Evolutionary conservation across 257 asterid genomes (phyloP).

Genomic region (Apocynum venetum): DNA sequence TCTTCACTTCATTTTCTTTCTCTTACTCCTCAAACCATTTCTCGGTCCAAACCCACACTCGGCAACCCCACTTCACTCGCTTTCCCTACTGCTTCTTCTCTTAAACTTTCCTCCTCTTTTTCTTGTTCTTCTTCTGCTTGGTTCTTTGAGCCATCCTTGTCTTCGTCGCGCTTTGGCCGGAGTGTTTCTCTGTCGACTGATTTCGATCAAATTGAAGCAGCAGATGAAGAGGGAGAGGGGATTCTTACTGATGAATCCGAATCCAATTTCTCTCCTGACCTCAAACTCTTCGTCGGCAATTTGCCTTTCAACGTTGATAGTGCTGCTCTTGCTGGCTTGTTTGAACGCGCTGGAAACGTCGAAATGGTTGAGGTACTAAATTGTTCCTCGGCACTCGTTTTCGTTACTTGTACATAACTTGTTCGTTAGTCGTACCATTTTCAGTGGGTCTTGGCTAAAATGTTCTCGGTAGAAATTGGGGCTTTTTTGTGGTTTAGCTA

Average conservation of each 20-base stretch:
- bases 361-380: slow-evolving; percentile 86
- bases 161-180: slow-evolving; percentile 32
- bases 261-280: slow-evolving; percentile 52
- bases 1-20: slow-evolving; percentile 46
- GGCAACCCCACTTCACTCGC: slow-evolving; percentile 27
- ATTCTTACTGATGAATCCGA: slow-evolving; percentile 31
- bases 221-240: slow-evolving; percentile 33
- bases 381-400: not conserved
- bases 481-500: not conserved
- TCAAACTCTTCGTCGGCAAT: slow-evolving; percentile 79
- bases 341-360: slow-evolving; percentile 72
- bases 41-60: slow-evolving; percentile 22
- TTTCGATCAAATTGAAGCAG: slow-evolving; percentile 24
- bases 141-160: slow-evolving; percentile 9
- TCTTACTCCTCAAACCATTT: slow-evolving; percentile 54
- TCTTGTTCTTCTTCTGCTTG: slow-evolving; percentile 3
- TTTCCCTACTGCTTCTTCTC: slow-evolving; percentile 28
- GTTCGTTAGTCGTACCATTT: not conserved
- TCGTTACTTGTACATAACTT: not conserved
- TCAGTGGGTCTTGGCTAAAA: not conserved
- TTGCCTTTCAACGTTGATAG: slow-evolving; percentile 79
- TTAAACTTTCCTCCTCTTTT: slow-evolving; percentile 39
- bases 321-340: slow-evolving; percentile 70
- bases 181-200: slow-evolving; percentile 63
- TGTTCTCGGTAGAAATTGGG: not conserved